Conservation (phyloP, 163 green algal genomes). For the Chlorella variabilis region DNA sequence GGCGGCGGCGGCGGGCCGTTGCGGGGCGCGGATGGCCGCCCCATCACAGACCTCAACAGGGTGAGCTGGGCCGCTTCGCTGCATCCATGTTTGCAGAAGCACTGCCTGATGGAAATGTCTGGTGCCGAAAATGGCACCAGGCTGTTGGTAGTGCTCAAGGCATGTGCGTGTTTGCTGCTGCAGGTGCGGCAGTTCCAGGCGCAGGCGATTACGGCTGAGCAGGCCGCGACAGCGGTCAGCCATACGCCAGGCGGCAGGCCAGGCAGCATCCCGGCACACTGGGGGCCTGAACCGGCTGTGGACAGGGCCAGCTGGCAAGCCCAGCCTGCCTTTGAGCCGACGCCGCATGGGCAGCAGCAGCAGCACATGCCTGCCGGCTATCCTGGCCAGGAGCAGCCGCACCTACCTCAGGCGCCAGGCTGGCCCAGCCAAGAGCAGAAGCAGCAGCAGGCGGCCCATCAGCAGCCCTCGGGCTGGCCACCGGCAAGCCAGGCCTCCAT, state of each 20-base stretch:
- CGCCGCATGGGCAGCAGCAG: neutral
- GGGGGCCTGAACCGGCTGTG: neutral
- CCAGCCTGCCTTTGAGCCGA: neutral
- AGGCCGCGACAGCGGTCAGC: too few species aligned
- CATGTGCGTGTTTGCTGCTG: neutral
- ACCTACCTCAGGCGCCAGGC: neutral
- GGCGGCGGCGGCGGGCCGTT: conserved; percentile 37
- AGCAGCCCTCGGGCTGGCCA: neutral
- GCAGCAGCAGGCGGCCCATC: neutral
- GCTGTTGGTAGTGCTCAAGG: neutral
- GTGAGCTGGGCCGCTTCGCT: neutral
- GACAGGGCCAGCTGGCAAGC: neutral
- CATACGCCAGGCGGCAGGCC: too few species aligned
- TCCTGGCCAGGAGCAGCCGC: neutral
- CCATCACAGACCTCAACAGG: conserved; percentile 33
- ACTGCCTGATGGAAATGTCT: neutral
- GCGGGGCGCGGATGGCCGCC: neutral
- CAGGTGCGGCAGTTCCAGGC: neutral
- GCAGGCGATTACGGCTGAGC: neutral
- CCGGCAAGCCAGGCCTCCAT: neutral
- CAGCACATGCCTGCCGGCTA: neutral
- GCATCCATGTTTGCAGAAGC: neutral
- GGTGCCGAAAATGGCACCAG: neutral
- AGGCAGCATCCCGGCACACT: neutral
- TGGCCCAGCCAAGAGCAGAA: neutral